Evolutionary conservation across 148 eudicot genomes (phyloP).

Genomic region (Diospyros lotus): DNA sequence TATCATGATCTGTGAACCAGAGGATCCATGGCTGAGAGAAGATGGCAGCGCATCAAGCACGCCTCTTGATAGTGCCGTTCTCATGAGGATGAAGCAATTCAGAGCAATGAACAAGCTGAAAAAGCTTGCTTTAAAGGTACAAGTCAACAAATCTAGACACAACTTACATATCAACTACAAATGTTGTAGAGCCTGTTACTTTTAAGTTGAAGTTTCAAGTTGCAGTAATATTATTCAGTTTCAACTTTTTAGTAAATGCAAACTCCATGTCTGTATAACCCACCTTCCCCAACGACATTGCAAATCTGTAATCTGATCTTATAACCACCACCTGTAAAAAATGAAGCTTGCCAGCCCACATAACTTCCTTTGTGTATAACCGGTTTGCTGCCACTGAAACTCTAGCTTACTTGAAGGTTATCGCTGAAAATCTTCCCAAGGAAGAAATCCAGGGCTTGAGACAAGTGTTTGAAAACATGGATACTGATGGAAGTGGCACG

Average conservation of each 20-base stretch:
- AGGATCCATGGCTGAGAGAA: conserved; percentile 89
- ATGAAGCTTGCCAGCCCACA: too few relatives aligned
- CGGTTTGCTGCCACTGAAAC: neutral
- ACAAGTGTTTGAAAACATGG: conserved; percentile 84
- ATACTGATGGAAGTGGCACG: conserved; percentile 78
- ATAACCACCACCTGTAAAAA: too few relatives aligned
- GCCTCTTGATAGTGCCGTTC: conserved; percentile 84
- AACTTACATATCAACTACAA: neutral
- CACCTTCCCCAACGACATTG: neutral
- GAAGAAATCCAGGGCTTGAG: conserved; percentile 81
- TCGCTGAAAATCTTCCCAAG: conserved; percentile 70
- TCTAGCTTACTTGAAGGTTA: conserved; percentile 46
- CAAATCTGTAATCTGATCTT: too few relatives aligned
- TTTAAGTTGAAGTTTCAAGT: neutral
- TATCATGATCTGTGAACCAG: conserved; percentile 38
- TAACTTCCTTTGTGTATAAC: neutral
- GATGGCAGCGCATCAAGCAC: conserved; percentile 72
- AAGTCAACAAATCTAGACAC: neutral
- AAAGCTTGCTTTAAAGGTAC: conserved; percentile 83
- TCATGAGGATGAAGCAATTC: conserved; percentile 86
- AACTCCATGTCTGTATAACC: too few relatives aligned
- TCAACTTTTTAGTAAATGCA: too few relatives aligned
- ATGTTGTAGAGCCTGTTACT: neutral
- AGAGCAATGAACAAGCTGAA: conserved; percentile 93
- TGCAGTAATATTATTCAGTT: neutral